Percentiles rank a stretch among this genome's conserved stretches.
Evolutionary conservation across 495 filamentous ascomycete species (phyloP).

Genomic region (Cladorrhinum samala): DNA sequence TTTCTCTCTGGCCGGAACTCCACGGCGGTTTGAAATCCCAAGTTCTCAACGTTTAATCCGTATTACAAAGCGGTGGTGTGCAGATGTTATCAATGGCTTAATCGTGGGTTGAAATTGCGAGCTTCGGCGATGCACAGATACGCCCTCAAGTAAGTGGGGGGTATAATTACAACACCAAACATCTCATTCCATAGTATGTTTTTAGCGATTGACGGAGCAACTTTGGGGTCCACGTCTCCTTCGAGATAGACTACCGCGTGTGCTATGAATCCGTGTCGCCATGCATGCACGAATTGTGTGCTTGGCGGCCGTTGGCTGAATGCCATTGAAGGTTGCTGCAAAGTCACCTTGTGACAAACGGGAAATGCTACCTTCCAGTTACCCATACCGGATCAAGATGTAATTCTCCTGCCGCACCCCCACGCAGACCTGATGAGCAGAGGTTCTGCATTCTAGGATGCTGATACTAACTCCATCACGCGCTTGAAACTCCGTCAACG

Average conservation of each 20-base stretch:
- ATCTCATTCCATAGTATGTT: not conserved
- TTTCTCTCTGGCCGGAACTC: too few relatives aligned
- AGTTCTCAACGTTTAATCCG: too few relatives aligned
- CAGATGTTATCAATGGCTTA: slow-evolving; percentile 12
- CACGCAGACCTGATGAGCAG: not conserved
- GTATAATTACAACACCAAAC: not conserved
- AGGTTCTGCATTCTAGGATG: too few relatives aligned
- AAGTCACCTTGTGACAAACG: not conserved
- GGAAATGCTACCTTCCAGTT: not conserved
- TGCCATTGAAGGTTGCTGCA: not conserved
- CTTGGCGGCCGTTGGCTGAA: not conserved
- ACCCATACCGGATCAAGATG: not conserved
- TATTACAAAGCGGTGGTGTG: slow-evolving; percentile 8
- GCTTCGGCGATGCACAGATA: not conserved
- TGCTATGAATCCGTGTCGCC: slow-evolving; percentile 1
- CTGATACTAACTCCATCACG: too few relatives aligned
- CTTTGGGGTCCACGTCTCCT: not conserved
- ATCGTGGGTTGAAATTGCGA: slow-evolving; percentile 15
- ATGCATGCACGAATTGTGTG: slow-evolving; percentile 11
- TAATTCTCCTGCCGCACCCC: not conserved
- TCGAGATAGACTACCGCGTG: not conserved
- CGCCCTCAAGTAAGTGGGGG: not conserved
- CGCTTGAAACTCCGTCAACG: too few relatives aligned
- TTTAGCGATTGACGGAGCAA: not conserved
- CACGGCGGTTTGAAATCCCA: too few relatives aligned